phyloP scores from a whole-genome alignment of 495 filamentous ascomycete genomes.

The Penicillium turbatum region DNA sequence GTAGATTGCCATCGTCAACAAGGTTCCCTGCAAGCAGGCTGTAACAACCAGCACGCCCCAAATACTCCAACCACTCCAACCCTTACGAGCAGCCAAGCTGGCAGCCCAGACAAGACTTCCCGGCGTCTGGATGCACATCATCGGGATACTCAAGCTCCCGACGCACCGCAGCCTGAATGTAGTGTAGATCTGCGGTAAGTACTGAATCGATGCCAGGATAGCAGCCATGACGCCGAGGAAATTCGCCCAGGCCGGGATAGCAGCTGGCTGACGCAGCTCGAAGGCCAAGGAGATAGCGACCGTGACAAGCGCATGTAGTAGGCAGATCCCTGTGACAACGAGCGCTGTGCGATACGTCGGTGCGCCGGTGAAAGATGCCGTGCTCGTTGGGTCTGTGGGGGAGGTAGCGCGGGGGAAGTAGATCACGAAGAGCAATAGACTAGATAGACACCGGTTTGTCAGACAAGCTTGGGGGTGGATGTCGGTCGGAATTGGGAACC shows the following conservation, averaged over 20 bases:
- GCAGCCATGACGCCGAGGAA: constrained; percentile 73
- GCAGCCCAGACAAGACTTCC: constrained; percentile 84
- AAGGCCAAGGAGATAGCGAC: constrained; percentile 63
- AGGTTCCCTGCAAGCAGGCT: constrained; percentile 75
- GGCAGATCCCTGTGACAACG: constrained; percentile 60
- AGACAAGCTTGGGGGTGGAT: neutral
- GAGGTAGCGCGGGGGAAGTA: constrained; percentile 71
- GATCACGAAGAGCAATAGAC: constrained; percentile 78
- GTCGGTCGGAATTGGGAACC: neutral
- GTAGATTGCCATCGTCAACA: constrained; percentile 73
- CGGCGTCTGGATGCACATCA: constrained; percentile 98
- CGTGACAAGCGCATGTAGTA: constrained; percentile 65
- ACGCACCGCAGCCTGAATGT: constrained; percentile 80
- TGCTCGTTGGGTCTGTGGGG: constrained; percentile 26
- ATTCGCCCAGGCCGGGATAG: constrained; percentile 74
- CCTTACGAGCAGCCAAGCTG: constrained; percentile 77
- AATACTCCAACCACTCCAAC: constrained; percentile 83
- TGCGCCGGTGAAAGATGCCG: constrained; percentile 25
- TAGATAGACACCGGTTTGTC: constrained; percentile 25
- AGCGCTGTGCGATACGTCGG: constrained; percentile 74
- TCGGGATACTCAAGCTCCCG: constrained; percentile 86
- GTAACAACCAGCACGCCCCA: constrained; percentile 89
- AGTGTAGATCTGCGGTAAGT: constrained; percentile 89
- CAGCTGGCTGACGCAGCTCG: constrained; percentile 49
- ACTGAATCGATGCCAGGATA: constrained; percentile 80